Evolutionary conservation across 331 rosid species (phyloP), one percentile per base, ranked within the genome.

Genomic region (Rhamnella rubrinervis): DNA sequence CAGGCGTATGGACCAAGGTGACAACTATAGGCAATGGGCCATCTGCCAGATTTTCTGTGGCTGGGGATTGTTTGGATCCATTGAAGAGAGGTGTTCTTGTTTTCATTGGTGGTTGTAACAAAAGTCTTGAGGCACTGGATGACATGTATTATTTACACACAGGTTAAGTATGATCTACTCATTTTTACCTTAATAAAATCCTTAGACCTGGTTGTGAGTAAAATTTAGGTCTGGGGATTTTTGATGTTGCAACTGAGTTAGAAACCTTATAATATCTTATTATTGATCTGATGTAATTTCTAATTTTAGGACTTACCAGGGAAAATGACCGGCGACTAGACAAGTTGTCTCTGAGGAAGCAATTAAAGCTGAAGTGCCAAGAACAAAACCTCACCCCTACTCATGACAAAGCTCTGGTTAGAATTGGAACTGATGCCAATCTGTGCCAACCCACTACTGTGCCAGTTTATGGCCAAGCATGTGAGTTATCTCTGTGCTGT

Each of bases 91-190:
- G 98, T 63, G 89, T 84, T 74, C 96, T 92, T 77, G 89, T 79
- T 63, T 85, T 92, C 74, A 71, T 92, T 4, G 98, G 98, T 57
- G 98, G 98, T 78, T 92, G 98, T 82, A 92, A 87, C 77, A 92
- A 85, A 76, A 83, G 83, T 77, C 96, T 92, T 44, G 98, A 92
- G 85, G 98, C 91, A 61, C 77, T 92, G 53, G 96, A 84, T 61
- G 98, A 92, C 70, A 87, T 92, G 95, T 89, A 72, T 87, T 89
- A 77, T 85, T 80, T 92, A 40, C 26, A 87, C 81, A 92, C 98
- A 84, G 98, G 98, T 92, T 76, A 69, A 55, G 21, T 66, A 49
- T 59, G 61, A 41, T 63, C 44, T 72, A 64, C 59, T 37, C 72
- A 56, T 59, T 65, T 57, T 57, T 35, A 20, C 51, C 21, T 44